Evolutionary conservation across 176 grass and related monocot species (phyloP).

Genomic region (Paspalum notatum): DNA sequence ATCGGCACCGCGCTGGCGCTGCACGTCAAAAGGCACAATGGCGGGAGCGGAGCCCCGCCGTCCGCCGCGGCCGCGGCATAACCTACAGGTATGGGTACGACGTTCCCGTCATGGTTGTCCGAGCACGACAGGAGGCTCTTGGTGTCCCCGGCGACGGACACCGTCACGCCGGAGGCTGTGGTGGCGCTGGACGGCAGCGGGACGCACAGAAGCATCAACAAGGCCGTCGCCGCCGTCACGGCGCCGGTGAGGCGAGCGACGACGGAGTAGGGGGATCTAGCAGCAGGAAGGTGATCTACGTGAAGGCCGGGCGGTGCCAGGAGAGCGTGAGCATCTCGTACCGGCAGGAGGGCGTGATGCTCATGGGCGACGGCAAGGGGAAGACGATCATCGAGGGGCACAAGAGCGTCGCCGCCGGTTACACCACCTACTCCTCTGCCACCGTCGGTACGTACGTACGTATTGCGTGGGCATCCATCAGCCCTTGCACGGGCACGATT

Average conservation of each 20-base stretch:
- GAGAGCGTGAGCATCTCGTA: constrained; percentile 64
- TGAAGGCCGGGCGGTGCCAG: constrained; percentile 76
- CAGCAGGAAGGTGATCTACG: constrained; percentile 61
- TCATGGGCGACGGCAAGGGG: constrained; percentile 85
- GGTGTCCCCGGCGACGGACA: constrained; percentile 19
- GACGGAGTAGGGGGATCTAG: background rate
- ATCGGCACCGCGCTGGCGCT: constrained; percentile 79
- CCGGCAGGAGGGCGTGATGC: constrained; percentile 65
- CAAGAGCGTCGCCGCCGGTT: constrained; percentile 56
- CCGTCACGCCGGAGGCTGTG: constrained; percentile 60
- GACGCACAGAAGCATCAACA: constrained; percentile 62
- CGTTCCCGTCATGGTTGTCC: constrained; percentile 59
- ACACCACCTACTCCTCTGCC: constrained; percentile 63
- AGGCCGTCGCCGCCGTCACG: constrained; percentile 59
- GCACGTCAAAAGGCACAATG: constrained; percentile 44
- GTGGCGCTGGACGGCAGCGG: constrained; percentile 72
- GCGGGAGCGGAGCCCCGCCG: background rate
- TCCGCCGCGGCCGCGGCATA: background rate
- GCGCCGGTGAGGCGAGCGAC: constrained; percentile 11
- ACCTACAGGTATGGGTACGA: background rate
- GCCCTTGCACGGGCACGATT: too few relatives aligned
- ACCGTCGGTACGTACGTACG: constrained; percentile 69
- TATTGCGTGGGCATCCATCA: too few relatives aligned
- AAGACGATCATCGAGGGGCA: constrained; percentile 71
- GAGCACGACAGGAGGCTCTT: constrained; percentile 46